Conservation (phyloP, 495 filamentous ascomycete species). For the Penicillium canescens region DNA sequence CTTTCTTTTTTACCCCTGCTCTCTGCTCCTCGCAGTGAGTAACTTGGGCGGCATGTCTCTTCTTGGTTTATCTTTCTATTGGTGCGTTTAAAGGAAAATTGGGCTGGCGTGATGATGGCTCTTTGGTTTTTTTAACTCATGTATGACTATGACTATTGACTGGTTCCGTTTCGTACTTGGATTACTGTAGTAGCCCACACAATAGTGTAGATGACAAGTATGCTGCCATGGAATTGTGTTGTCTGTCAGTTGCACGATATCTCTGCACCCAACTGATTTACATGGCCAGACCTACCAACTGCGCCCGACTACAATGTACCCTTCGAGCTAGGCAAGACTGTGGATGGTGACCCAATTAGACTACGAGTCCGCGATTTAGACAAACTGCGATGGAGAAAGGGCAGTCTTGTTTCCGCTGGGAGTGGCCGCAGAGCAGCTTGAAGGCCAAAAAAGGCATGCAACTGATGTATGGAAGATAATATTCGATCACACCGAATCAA, state of each 20-base stretch:
- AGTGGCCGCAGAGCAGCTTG: constrained; percentile 5
- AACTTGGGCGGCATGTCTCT: neutral
- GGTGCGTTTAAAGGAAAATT: constrained; percentile 8
- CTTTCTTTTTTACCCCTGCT: neutral
- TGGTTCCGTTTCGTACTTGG: neutral
- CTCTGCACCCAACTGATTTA: constrained; percentile 14
- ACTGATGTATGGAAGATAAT: too few relatives aligned
- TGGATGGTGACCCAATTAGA: constrained; percentile 17
- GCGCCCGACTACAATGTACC: constrained; percentile 21
- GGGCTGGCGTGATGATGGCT: constrained; percentile 13
- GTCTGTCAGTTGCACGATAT: too few relatives aligned
- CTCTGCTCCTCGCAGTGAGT: neutral
- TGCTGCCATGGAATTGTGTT: too few relatives aligned
- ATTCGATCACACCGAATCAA: too few relatives aligned
- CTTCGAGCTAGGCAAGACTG: constrained; percentile 16
- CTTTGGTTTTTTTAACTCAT: constrained; percentile 15
- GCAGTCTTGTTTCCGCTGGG: constrained; percentile 26
- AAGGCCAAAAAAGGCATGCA: too few relatives aligned
- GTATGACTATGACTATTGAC: constrained; percentile 24
- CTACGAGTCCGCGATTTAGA: constrained; percentile 16
- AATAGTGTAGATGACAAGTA: too few relatives aligned
- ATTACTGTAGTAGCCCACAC: too few relatives aligned
- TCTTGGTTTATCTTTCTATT: constrained; percentile 10
- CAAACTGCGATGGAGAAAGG: constrained; percentile 18
- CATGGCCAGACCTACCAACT: constrained; percentile 21